phyloP scores from a whole-genome alignment of 1,284 basidiomycete species.

The Ganoderma sp. region DNA sequence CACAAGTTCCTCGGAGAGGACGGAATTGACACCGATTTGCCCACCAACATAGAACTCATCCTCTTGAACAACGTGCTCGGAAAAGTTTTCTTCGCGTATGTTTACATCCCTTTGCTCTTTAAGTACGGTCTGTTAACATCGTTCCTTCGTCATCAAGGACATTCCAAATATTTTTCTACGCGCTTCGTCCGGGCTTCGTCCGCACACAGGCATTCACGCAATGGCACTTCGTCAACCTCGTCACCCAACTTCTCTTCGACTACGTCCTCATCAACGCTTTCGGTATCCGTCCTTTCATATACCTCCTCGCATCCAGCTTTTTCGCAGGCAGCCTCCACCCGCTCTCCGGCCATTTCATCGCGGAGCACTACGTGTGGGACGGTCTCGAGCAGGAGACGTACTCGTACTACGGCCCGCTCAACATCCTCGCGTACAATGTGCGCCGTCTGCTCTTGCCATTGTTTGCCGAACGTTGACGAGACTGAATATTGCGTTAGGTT shows the following conservation, averaged over 20 bases:
- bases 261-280: constrained; percentile 65
- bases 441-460: constrained; percentile 38
- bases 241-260: constrained; percentile 77
- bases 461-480: background rate
- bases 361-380: constrained; percentile 95
- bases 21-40: constrained; percentile 94
- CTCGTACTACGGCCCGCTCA: constrained; percentile 94
- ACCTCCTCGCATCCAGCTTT: constrained; percentile 89
- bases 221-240: constrained; percentile 87
- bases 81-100: constrained; percentile 96
- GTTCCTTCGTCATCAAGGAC: constrained; percentile 59
- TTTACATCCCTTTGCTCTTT: constrained; percentile 24
- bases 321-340: constrained; percentile 97
- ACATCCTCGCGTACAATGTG: constrained; percentile 94
- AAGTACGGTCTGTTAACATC: background rate
- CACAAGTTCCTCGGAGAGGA: constrained; percentile 97
- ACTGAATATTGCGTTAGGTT: constrained; percentile 59
- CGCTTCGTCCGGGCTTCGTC: constrained; percentile 94
- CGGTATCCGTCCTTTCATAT: constrained; percentile 74
- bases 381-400: constrained; percentile 93
- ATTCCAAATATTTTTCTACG: constrained; percentile 99
- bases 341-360: constrained; percentile 96
- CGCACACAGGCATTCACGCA: constrained; percentile 80
- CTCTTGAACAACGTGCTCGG: constrained; percentile 94
- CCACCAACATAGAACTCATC: constrained; percentile 84